Conservation (phyloP, 2,329 filamentous ascomycete genomes). For the Hypomyces rosellus region DNA sequence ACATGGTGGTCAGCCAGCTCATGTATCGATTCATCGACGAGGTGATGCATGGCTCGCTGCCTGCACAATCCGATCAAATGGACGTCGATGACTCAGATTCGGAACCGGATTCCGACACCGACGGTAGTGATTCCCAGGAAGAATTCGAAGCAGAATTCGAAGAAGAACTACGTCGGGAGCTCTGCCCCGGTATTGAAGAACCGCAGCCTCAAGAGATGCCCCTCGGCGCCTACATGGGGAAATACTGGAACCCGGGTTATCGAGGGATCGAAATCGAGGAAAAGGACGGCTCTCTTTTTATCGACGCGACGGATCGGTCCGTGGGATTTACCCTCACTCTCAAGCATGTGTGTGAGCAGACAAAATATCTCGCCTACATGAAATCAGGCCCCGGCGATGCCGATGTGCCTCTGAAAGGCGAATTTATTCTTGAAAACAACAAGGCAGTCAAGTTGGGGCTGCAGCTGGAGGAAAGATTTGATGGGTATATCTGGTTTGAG, state of each 20-base stretch:
- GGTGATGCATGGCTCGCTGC: too few species aligned
- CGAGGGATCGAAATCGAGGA: slow-evolving; percentile 16
- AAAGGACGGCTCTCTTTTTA: slow-evolving; percentile 14
- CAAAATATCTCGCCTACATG: slow-evolving; percentile 14
- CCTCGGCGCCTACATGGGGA: too few species aligned
- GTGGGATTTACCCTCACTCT: slow-evolving; percentile 21
- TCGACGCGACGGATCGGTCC: slow-evolving; percentile 23
- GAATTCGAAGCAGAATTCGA: too few species aligned
- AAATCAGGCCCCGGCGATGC: neutral
- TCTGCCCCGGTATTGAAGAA: too few species aligned
- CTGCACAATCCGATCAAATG: too few species aligned
- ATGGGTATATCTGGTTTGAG: slow-evolving; percentile 6
- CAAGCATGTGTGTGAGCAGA: slow-evolving; percentile 15
- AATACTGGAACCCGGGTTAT: slow-evolving; percentile 23
- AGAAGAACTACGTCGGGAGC: too few species aligned
- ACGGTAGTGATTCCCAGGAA: too few species aligned
- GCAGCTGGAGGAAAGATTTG: neutral
- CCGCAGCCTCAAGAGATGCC: too few species aligned
- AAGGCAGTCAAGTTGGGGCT: slow-evolving; percentile 1
- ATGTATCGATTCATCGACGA: too few species aligned
- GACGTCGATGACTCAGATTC: too few species aligned
- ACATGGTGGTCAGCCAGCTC: too few species aligned
- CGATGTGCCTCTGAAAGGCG: slow-evolving; percentile 5
- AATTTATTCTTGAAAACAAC: slow-evolving; percentile 17
- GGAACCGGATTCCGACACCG: too few species aligned